Evolutionary conservation across 352 stramenopile genomes (phyloP), one percentile per base, ranked within the genome.

Genomic region (Saprolegnia diclina): DNA sequence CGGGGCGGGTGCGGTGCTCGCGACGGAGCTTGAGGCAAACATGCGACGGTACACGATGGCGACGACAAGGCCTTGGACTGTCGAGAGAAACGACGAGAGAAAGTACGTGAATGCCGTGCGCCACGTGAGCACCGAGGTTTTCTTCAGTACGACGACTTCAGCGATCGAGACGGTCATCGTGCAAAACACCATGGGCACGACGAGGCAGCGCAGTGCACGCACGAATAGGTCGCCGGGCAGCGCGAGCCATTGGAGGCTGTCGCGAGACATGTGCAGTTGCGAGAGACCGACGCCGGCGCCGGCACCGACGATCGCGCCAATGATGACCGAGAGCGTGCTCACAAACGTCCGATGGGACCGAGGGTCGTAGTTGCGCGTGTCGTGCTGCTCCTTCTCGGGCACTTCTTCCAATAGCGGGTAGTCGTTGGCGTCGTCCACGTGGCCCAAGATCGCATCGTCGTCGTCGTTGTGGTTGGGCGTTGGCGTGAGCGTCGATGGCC

Each of bases 171-270:
- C 72, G 21, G 86, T 77, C 44, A 89, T 73, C 42, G 73, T 88
- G 76, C 79, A 89, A 56, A 87, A 88, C 4, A 89, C 81, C 75
- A 89, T 83, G 2, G 79, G 80, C 55, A 86, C 79, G 57, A 91
- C 79, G 16, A 88, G 61, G 69, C 83, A 89, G 71, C 85, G 87
- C 61, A 89, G 77, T 22, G 78, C 81, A 11, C 76, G 50, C 45
- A 89, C 81, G 53, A 91, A 91, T 11, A 91, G 68, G 18, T 85
- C 64, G 11, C 83, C 83, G 5, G 83, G 81, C 32, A 91, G 56
- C 13, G 75, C 76, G 70, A 91, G 67, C 81, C 81, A 88, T 38
- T 78, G 66, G 19, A 76, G 79, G 63, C 59, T 72, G 24, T 74
- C 73, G 4, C 55, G 56, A 40, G 56, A 67, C 2, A 88, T 72